Conservation (phyloP, 2,329 filamentous ascomycete species). For the Ophiostoma sp. region DNA sequence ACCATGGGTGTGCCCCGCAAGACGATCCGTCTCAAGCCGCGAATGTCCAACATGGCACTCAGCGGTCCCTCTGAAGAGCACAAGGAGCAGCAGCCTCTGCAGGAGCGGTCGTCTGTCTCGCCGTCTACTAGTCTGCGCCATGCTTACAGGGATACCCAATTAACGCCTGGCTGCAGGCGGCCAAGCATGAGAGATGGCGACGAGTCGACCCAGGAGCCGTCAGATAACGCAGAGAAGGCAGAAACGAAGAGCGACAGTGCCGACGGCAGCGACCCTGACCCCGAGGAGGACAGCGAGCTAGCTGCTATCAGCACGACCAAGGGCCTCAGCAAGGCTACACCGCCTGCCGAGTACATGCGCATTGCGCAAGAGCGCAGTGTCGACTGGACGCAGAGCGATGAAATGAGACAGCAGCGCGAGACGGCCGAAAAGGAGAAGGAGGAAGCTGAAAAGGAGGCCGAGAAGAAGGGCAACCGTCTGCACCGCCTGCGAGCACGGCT, state of each 20-base stretch:
- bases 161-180: background rate
- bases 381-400: slow-evolving; percentile 57
- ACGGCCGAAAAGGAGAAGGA: background rate
- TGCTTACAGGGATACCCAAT: background rate
- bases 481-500: background rate
- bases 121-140: background rate
- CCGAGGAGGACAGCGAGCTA: background rate
- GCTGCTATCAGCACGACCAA: background rate
- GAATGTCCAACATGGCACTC: background rate
- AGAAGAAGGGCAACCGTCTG: slow-evolving; percentile 10
- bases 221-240: background rate
- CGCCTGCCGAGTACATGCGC: slow-evolving; percentile 13
- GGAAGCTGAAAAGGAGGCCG: slow-evolving; percentile 18
- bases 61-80: background rate
- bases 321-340: background rate
- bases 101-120: background rate
- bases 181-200: background rate
- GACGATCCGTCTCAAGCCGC: background rate
- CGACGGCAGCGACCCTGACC: background rate
- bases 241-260: background rate
- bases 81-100: background rate
- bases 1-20: slow-evolving; percentile 25
- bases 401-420: slow-evolving; percentile 29
- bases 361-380: slow-evolving; percentile 39
- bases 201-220: no score